phyloP scores from a whole-genome alignment of 1,284 basidiomycete genomes.

The Malassezia psittaci region DNA sequence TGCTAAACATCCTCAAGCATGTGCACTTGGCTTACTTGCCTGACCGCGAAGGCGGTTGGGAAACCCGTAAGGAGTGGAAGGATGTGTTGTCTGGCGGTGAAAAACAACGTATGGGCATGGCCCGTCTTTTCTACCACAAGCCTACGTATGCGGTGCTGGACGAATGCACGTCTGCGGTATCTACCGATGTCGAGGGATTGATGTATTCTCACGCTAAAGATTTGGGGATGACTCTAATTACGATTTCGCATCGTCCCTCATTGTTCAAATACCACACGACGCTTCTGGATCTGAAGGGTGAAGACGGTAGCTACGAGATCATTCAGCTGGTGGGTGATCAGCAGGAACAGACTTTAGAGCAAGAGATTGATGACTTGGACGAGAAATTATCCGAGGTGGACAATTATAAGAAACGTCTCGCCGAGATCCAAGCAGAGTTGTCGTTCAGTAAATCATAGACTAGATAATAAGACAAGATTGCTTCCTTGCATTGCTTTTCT shows the following conservation, averaged over 20 bases:
- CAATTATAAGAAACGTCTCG: conserved; percentile 47
- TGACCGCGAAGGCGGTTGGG: conserved; percentile 64
- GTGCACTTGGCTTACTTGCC: conserved; percentile 80
- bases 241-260: conserved; percentile 60
- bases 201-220: conserved; percentile 92
- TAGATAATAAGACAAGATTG: too few relatives aligned
- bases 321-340: conserved; percentile 61
- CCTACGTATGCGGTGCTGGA: conserved; percentile 56
- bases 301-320: conserved; percentile 60
- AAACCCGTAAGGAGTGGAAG: conserved; percentile 85
- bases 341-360: conserved; percentile 58
- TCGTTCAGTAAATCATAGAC: conserved; percentile 37
- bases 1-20: conserved; percentile 64
- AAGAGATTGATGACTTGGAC: conserved; percentile 48
- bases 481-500: too few relatives aligned
- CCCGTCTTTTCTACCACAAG: conserved; percentile 67
- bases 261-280: conserved; percentile 62
- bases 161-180: conserved; percentile 92
- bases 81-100: conserved; percentile 67
- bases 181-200: conserved; percentile 84
- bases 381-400: conserved; percentile 48
- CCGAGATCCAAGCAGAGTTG: conserved; percentile 49
- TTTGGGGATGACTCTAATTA: conserved; percentile 79
- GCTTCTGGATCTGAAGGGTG: conserved; percentile 61
- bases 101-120: conserved; percentile 60